Evolutionary conservation across 1,284 basidiomycete species (phyloP), one percentile per base, ranked within the genome.

Genomic region (Rhodotorula sp.): DNA sequence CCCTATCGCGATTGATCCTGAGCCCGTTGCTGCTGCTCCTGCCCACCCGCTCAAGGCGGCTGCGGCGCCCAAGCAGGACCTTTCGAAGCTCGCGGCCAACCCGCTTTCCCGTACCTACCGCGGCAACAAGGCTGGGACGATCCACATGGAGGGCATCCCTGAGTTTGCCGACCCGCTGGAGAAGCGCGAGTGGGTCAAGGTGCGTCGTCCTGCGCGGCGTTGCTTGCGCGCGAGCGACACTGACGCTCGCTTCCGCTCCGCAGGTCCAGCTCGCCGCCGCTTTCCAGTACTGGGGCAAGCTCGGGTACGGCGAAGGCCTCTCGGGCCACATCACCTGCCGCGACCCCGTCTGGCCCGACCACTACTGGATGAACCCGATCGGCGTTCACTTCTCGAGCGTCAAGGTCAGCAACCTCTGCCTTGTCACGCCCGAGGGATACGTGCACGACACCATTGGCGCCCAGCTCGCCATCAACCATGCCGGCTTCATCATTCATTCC

Each of bases 331-430:
- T 81, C 66, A 81, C 80, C 7, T 79, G 80, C 19, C 71, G 77
- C 42, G 79, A 80, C 67, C 81, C 81, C 3, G 77, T 81, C 63
- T 59, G 77, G 27, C 70, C 74, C 4, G 80, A 78, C 58, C 78
- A 80, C 68, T 71, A 71, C 64, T 68, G 67, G 80, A 81, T 81
- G 80, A 81, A 81, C 73, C 79, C 80, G 1, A 78, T 81, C 53
- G 77, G 74, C 14, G 74, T 79, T 9, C 80, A 81, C 63, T 81
- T 80, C 63, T 74, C 70, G 0, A 34, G 50, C 49, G 78, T 80
- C 74, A 75, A 74, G 14, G 77, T 79, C 53, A 75, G 72, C 41
- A 79, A 78, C 27, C 78, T 82, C 55, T 78, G 79, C 21, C 78
- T 81, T 23, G 80, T 82, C 45, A 77, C 77, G 1, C 80, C 80